Evolutionary conservation across 148 eudicot genomes (phyloP).

Genomic region (Beta vulgaris): DNA sequence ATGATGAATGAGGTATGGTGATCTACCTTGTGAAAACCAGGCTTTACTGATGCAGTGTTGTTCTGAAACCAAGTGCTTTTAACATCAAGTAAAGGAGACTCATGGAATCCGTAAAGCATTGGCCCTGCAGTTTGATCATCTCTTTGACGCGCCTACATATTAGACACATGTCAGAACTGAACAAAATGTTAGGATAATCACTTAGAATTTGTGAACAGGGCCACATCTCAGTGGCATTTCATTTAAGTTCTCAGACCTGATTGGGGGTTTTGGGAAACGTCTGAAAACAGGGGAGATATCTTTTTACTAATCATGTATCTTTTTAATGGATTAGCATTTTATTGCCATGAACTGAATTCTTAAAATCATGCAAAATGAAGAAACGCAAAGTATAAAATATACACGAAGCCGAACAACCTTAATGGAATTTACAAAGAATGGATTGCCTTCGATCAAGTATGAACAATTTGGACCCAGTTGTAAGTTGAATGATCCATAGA

Average conservation of each 20-base stretch:
- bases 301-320: too few relatives aligned
- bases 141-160: conserved; percentile 43
- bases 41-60: conserved; percentile 30
- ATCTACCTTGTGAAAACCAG: conserved; percentile 37
- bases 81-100: conserved; percentile 58
- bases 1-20: not conserved
- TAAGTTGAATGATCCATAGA: conserved; percentile 46
- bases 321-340: too few relatives aligned
- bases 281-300: too few relatives aligned
- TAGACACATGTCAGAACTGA: not conserved
- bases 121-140: conserved; percentile 39
- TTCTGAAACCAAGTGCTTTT: conserved; percentile 45
- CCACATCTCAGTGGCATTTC: too few relatives aligned
- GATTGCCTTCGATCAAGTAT: conserved; percentile 34
- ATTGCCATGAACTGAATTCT: too few relatives aligned
- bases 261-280: too few relatives aligned
- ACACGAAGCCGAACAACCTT: conserved; percentile 33
- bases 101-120: conserved; percentile 63
- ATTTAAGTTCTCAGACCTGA: too few relatives aligned
- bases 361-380: too few relatives aligned
- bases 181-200: too few relatives aligned
- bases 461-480: conserved; percentile 55
- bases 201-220: too few relatives aligned
- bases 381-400: not conserved
- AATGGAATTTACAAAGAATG: conserved; percentile 47